phyloP scores from a whole-genome alignment of 106 monocot genomes.

The Dioscorea alata region DNA sequence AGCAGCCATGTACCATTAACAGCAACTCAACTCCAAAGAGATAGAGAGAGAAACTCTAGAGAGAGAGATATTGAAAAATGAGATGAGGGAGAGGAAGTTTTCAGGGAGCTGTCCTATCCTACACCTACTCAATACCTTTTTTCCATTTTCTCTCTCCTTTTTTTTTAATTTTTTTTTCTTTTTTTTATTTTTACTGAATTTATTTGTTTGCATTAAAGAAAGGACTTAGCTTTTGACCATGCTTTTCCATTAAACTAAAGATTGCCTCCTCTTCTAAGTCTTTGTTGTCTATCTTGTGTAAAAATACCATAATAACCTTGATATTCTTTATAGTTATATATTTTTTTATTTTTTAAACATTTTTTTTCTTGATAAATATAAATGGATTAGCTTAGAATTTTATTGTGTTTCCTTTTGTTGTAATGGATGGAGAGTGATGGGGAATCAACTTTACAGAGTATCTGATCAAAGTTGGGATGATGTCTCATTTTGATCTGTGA shows the following conservation, averaged over 20 bases:
- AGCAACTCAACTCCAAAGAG: slow-evolving; percentile 11
- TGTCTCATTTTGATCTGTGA: not conserved
- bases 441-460: slow-evolving; percentile 8
- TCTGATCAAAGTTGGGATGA: not conserved
- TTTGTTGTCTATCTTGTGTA: too few relatives aligned
- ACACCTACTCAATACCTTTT: slow-evolving; percentile 7
- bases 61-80: not conserved
- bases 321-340: too few relatives aligned
- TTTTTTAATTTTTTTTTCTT: not conserved
- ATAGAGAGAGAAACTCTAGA: not conserved
- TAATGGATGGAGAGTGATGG: slow-evolving; percentile 3
- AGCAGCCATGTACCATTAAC: slow-evolving; percentile 20
- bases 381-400: not conserved
- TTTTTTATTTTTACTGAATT: not conserved
- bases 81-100: not conserved
- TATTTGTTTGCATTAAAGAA: too few relatives aligned
- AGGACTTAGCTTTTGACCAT: too few relatives aligned
- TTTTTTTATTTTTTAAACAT: too few relatives aligned
- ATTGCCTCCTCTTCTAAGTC: too few relatives aligned
- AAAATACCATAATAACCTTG: too few relatives aligned
- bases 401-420: not conserved
- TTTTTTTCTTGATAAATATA: too few relatives aligned
- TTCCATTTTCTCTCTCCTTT: not conserved
- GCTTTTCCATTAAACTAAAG: too few relatives aligned
- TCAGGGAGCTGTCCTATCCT: slow-evolving; percentile 13